phyloP scores from a whole-genome alignment of 2,329 filamentous ascomycete species.

The Chaetomiaceae sp. region DNA sequence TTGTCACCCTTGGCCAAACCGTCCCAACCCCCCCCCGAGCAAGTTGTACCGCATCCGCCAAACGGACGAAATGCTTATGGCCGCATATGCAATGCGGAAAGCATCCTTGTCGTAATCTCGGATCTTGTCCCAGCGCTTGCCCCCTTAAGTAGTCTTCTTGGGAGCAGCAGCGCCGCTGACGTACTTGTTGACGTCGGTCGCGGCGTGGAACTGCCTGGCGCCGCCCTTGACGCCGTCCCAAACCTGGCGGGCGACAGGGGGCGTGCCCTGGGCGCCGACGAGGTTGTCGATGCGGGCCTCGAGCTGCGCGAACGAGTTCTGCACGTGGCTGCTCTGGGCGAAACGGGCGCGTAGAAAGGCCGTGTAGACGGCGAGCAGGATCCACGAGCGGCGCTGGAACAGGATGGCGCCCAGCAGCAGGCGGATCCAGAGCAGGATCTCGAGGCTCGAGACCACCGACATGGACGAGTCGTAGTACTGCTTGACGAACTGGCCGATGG shows the following conservation, averaged over 20 bases:
- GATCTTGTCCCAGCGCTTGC: neutral
- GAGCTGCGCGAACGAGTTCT: constrained; percentile 69
- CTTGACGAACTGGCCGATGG: constrained; percentile 92
- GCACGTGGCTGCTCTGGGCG: constrained; percentile 88
- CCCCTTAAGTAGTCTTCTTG: constrained; percentile 60
- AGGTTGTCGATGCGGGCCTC: constrained; percentile 74
- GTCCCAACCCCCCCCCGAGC: no score
- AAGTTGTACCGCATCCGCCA: no score
- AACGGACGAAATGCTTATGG: neutral
- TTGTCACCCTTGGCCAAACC: neutral
- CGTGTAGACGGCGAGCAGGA: constrained; percentile 80
- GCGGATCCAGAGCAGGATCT: constrained; percentile 83
- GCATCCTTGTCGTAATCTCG: constrained; percentile 12
- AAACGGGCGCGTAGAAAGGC: constrained; percentile 88
- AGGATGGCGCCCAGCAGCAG: constrained; percentile 74
- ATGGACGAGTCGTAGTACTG: constrained; percentile 96
- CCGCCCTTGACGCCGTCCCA: constrained; percentile 77
- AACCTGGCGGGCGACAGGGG: constrained; percentile 69
- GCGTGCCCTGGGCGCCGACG: constrained; percentile 80
- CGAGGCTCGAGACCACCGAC: constrained; percentile 83
- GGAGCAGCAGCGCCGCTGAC: constrained; percentile 52
- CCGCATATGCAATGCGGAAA: constrained; percentile 10
- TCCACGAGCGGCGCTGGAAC: constrained; percentile 88
- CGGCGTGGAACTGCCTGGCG: constrained; percentile 69
- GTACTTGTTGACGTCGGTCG: constrained; percentile 75